Evolutionary conservation across 139 green algal species (phyloP), one percentile per base, ranked within the genome.

Genomic region (Coccomyxa sp.): DNA sequence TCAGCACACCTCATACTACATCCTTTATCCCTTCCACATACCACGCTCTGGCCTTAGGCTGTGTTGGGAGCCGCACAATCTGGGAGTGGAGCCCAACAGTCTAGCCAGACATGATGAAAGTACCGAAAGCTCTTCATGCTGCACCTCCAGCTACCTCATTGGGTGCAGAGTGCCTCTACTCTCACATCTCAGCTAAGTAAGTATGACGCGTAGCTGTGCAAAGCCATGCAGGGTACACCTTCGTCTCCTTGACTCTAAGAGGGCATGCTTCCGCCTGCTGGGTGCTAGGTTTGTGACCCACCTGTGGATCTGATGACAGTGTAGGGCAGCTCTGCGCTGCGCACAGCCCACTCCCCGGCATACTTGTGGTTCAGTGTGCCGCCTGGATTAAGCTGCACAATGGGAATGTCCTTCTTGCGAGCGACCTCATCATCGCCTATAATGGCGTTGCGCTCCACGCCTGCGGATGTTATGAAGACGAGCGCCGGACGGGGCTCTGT

Each of bases 301-400:
- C 92, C 93, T 39, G 87, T 95, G 31, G 84, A 83, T 37, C 94
- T 83, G 37, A 98, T 80, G 41, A 98, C 82, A 6, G 78, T 81
- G 85, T 97, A 98, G 8, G 91, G 81, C 50, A 94, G 80, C 0
- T 91, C 90, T 22, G 72, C 80, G 39, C 72, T 74, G 1, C 93
- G 80, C 70, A 95, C 64, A 0, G 92, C 90, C 7, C 64, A 84
- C 84, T 96, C 91, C 0, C 90, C 93, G 68, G 73, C 76, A 79
- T 95, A 96, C 88, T 97, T 96, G 80, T 91, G 78, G 84, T 96
- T 95, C 8, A 97, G 82, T 0, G 86, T 86, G 74, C 84, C 91
- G 22, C 87, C 89, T 0, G 93, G 94, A 81, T 97, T 97, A 33
- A 96, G 85, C 78, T 95, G 91, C 33, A 98, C 86, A 55, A 97